Conservation (phyloP, 495 filamentous ascomycete genomes). For the Aspergillus hancockii region DNA sequence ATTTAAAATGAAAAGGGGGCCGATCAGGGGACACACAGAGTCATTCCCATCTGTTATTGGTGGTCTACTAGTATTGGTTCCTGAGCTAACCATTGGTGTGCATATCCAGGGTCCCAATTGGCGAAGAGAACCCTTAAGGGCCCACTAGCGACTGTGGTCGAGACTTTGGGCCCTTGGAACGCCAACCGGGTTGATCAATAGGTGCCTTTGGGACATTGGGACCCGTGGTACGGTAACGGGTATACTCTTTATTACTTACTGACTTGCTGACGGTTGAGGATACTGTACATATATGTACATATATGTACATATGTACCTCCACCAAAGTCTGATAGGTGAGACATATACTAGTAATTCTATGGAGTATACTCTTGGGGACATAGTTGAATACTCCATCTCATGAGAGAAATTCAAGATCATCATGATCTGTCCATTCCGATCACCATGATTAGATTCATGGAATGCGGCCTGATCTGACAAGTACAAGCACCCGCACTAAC, state of each 20-base stretch:
- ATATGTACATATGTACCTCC: too few relatives aligned
- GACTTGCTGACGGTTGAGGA: too few relatives aligned
- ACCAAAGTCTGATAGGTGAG: too few relatives aligned
- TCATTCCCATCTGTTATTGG: slow-evolving; percentile 4
- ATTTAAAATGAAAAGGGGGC: slow-evolving; percentile 25
- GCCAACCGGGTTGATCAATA: slow-evolving; percentile 4
- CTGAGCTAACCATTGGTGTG: slow-evolving; percentile 13
- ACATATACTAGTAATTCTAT: too few relatives aligned
- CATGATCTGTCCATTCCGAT: slow-evolving; percentile 1
- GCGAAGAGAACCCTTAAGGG: neutral
- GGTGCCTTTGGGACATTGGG: neutral
- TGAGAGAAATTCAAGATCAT: neutral
- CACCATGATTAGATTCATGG: slow-evolving; percentile 6
- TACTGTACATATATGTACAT: too few relatives aligned
- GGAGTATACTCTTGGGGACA: neutral
- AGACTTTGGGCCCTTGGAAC: slow-evolving; percentile 10
- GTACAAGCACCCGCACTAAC: neutral
- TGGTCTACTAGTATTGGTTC: slow-evolving; percentile 9
- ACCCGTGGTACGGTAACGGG: slow-evolving; percentile 7
- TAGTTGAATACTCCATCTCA: neutral
- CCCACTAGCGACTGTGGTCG: slow-evolving; percentile 14
- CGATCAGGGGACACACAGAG: slow-evolving; percentile 15
- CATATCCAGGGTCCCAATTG: slow-evolving; percentile 10
- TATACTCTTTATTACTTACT: neutral
- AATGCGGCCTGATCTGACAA: slow-evolving; percentile 6